A percentile compares a stretch with the other conserved stretches of the same genome.
Conservation (phyloP, 2,329 filamentous ascomycete species). For the Cryphonectria japonica region DNA sequence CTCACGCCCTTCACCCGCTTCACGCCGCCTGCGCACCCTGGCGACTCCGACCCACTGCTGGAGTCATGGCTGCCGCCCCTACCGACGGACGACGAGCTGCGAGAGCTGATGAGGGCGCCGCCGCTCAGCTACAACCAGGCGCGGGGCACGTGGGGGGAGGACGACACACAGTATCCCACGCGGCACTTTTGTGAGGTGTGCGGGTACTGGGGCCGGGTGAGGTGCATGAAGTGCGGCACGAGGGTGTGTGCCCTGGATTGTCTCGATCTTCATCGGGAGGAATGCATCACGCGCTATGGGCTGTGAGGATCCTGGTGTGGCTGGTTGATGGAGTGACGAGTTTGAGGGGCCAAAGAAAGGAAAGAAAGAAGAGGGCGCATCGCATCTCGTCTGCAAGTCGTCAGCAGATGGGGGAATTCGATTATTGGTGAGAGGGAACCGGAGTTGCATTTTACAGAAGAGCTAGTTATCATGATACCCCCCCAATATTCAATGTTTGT, state of each 20-base stretch:
- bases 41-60: constrained; percentile 62
- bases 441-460: background rate
- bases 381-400: too few species aligned
- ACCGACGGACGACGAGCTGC: constrained; percentile 64
- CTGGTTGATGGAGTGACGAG: background rate
- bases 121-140: constrained; percentile 72
- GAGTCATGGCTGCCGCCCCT: constrained; percentile 59
- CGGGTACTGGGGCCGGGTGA: constrained; percentile 79
- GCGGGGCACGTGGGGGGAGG: constrained; percentile 49
- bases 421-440: background rate
- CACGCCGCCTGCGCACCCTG: constrained; percentile 46
- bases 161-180: constrained; percentile 34
- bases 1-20: constrained; percentile 40
- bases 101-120: constrained; percentile 64
- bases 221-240: constrained; percentile 77
- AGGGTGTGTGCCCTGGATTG: constrained; percentile 79
- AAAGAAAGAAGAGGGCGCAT: too few species aligned
- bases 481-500: background rate
- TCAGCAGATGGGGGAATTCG: background rate
- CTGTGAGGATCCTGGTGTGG: constrained; percentile 35
- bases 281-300: constrained; percentile 69
- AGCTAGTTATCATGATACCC: constrained; percentile 21
- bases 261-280: constrained; percentile 71
- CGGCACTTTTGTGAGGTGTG: constrained; percentile 75
- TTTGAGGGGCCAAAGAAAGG: too few species aligned